Evolutionary conservation across 371 early-diverging fungal species (phyloP).

Genomic region (Nosema granulosis): DNA sequence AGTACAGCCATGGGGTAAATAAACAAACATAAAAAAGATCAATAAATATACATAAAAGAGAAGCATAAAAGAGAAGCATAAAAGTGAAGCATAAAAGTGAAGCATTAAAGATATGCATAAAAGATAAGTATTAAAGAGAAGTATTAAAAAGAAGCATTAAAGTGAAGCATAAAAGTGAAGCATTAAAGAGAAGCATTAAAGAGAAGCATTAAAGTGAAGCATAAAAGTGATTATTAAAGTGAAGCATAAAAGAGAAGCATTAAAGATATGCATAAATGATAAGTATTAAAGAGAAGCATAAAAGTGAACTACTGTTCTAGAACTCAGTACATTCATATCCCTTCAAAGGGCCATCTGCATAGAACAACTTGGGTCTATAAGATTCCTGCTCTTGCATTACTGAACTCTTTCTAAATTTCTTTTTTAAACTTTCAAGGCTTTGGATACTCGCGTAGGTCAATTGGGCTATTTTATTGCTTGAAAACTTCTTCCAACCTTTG

Average conservation of each 20-base stretch:
- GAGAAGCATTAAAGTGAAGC: background rate
- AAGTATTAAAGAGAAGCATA: too few species aligned
- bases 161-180: background rate
- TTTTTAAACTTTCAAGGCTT: conserved; percentile 73
- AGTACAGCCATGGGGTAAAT: conserved; percentile 47
- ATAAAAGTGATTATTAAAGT: too few species aligned
- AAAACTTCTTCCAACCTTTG: conserved; percentile 75
- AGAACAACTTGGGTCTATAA: conserved; percentile 61
- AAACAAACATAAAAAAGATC: too few species aligned
- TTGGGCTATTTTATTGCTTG: conserved; percentile 76
- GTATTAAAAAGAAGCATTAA: background rate
- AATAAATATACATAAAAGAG: too few species aligned
- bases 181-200: background rate
- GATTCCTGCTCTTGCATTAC: conserved; percentile 55
- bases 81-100: too few species aligned
- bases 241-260: too few species aligned
- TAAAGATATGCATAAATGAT: too few species aligned
- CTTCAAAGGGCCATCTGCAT: conserved; percentile 47
- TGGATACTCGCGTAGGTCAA: conserved; percentile 82
- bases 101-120: too few species aligned
- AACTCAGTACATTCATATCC: conserved; percentile 38
- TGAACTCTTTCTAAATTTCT: conserved; percentile 75
- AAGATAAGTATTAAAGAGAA: background rate
- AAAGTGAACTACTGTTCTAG: too few species aligned
- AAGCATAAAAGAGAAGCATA: too few species aligned